Base-by-base conservation (phyloP, 768 basidiomycete genomes). In the Pleurotus djamor region DNA sequence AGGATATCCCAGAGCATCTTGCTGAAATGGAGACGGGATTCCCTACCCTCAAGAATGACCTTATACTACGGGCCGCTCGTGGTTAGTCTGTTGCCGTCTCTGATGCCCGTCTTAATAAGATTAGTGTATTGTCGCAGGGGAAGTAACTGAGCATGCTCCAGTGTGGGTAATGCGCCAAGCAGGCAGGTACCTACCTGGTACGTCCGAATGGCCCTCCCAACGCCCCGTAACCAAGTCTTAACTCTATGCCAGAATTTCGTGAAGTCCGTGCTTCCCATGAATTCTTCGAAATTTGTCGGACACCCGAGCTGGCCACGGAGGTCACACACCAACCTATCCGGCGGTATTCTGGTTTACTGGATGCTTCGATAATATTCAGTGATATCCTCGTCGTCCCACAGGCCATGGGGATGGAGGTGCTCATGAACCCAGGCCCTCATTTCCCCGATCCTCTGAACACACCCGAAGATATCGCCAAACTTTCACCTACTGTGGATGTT, bases 91-190 rank as follows among this genome's bases (percentile, higher is more conserved):
- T 52, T 44, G n/a, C 33, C 21, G 21, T 37, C 4, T 59, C 43
- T 41, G 16, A 44, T 56, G 36, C 60, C 48, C 51, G 9, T 57
- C 14, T 45, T 52, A 36, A 52, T 37, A 48, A 44, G 28, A 48
- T 21, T 48, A 16, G 16, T 47, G 34, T 10, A 45, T 41, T 38
- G 21, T 50, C 51, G 13, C 65, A 89, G 92, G 92, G 33, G 89
- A 96, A 73, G 78, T 81, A 70, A 95, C 92, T 0, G 92, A 94
- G 68, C 85, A 91, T 58, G 94, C 95, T 5, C 95, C 96, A n/a
- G 94, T 95, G 59, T 98, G 96, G 96, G 91, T 96, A 52, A 98
- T 98, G 96, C 85, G 96, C 37, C 96, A 98, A 71, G 96, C 96
- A 21, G 96, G 96, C 51, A 86, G 96, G 55, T 96, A 96, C 76